A percentile compares a stretch with the other conserved stretches of the same genome.
Evolutionary conservation across 2,329 filamentous ascomycete species (phyloP).

Genomic region (Neonectria faginata): DNA sequence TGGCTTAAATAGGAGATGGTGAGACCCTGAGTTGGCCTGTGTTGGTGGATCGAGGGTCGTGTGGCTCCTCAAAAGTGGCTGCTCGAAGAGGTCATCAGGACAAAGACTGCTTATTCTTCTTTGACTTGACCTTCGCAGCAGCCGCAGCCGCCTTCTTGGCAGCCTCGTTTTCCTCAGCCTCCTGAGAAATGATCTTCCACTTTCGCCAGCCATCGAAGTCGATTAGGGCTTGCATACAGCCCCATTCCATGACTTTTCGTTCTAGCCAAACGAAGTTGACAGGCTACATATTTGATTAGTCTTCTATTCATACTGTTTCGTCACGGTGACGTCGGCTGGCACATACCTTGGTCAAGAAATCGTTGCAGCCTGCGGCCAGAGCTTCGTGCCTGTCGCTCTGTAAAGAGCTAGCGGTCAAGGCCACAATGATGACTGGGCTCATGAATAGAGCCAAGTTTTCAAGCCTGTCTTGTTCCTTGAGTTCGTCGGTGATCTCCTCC

Average conservation of each 20-base stretch:
- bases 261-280: constrained; percentile 98
- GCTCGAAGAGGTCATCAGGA: constrained; percentile 35
- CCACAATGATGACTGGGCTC: constrained; percentile 97
- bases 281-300: constrained; percentile 67
- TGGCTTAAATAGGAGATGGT: background rate
- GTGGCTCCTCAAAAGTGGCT: background rate
- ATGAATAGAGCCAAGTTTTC: constrained; percentile 82
- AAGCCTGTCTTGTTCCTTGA: constrained; percentile 75
- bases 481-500: constrained; percentile 59
- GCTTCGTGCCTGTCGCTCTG: constrained; percentile 97
- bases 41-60: background rate
- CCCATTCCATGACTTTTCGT: constrained; percentile 98
- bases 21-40: background rate
- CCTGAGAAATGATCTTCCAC: constrained; percentile 86
- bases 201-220: constrained; percentile 98
- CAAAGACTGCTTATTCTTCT: constrained; percentile 57
- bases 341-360: constrained; percentile 94
- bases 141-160: constrained; percentile 54
- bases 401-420: constrained; percentile 91
- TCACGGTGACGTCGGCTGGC: background rate
- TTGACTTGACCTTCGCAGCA: constrained; percentile 53
- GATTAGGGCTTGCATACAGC: constrained; percentile 98
- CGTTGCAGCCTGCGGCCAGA: constrained; percentile 94
- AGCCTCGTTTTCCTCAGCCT: constrained; percentile 57
- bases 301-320: background rate